Evolutionary conservation across 2,329 filamentous ascomycete species (phyloP).

Genomic region (Didymellaceae sp.): DNA sequence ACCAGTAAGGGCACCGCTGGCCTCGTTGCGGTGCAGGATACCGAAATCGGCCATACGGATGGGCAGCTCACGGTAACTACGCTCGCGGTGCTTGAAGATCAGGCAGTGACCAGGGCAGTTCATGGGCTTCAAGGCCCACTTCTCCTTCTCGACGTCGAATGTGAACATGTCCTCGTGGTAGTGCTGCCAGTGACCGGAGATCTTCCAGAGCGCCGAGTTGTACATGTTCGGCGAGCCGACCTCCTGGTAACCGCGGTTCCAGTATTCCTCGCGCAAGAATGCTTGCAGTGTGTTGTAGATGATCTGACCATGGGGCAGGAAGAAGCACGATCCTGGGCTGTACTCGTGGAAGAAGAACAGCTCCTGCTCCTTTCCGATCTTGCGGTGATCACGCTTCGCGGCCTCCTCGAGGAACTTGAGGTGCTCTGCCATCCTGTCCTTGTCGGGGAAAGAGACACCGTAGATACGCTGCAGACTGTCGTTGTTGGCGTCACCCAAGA

Average conservation of each 20-base stretch:
- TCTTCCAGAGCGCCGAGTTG: slow-evolving; percentile 91
- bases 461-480: slow-evolving; percentile 97
- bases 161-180: slow-evolving; percentile 97
- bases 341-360: slow-evolving; percentile 96
- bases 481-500: slow-evolving; percentile 90
- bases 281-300: slow-evolving; percentile 89
- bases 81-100: slow-evolving; percentile 81
- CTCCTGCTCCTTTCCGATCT: slow-evolving; percentile 93
- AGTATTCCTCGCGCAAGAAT: slow-evolving; percentile 86
- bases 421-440: slow-evolving; percentile 92
- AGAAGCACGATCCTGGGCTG: slow-evolving; percentile 93
- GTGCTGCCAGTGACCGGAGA: slow-evolving; percentile 89
- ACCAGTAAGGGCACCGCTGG: slow-evolving; percentile 87
- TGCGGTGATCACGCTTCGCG: slow-evolving; percentile 94
- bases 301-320: slow-evolving; percentile 87
- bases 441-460: slow-evolving; percentile 95
- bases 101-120: slow-evolving; percentile 96
- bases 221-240: slow-evolving; percentile 97
- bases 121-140: slow-evolving; percentile 92
- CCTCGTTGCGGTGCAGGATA: slow-evolving; percentile 92
- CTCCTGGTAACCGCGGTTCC: slow-evolving; percentile 91
- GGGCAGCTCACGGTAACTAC: slow-evolving; percentile 88
- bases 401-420: slow-evolving; percentile 96
- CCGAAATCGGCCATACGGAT: slow-evolving; percentile 95
- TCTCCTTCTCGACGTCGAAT: slow-evolving; percentile 82